These are phyloP conservation scores for Mycena kentingensis DNA, from an alignment of 768 basidiomycete genomes.

Conservation along the genomic window DNA sequence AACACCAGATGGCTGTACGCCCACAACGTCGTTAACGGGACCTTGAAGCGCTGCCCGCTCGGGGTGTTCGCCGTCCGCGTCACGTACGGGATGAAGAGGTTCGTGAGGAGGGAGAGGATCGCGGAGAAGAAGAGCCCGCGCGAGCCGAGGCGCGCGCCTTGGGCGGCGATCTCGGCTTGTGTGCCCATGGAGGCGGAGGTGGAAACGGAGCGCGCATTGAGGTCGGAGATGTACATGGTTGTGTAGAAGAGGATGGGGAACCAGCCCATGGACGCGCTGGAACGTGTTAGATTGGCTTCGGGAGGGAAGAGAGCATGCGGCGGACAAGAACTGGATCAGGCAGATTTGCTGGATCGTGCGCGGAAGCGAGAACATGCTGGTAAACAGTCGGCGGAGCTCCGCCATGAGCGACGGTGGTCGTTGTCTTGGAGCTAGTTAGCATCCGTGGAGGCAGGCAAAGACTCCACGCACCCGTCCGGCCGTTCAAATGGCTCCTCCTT, in stretches of 20 bases:
- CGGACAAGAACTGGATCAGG: constrained; percentile 76
- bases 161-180: too few relatives aligned
- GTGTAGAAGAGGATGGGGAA: constrained; percentile 92
- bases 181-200: too few relatives aligned
- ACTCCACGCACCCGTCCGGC: constrained; percentile 17
- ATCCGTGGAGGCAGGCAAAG: neutral
- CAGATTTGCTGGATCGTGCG: constrained; percentile 77
- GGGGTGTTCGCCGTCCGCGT: constrained; percentile 30
- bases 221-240: too few relatives aligned
- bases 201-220: too few relatives aligned
- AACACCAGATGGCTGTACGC: constrained; percentile 75
- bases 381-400: constrained; percentile 70
- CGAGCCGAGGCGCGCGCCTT: too few relatives aligned
- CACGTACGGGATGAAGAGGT: constrained; percentile 70
- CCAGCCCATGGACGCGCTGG: constrained; percentile 88
- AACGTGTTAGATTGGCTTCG: neutral
- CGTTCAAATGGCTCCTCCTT: constrained; percentile 73
- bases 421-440: constrained; percentile 25
- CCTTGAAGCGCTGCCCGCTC: too few relatives aligned
- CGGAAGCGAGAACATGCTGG: constrained; percentile 69
- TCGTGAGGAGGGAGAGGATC: constrained; percentile 64
- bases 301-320: neutral
- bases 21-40: constrained; percentile 72
- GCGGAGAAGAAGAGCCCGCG: constrained; percentile 82
- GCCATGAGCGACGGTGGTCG: constrained; percentile 33